A percentile compares a stretch with the other conserved stretches of the same genome.
Evolutionary conservation across 169 alveolate genomes (phyloP).

Genomic region (Babesia microti): DNA sequence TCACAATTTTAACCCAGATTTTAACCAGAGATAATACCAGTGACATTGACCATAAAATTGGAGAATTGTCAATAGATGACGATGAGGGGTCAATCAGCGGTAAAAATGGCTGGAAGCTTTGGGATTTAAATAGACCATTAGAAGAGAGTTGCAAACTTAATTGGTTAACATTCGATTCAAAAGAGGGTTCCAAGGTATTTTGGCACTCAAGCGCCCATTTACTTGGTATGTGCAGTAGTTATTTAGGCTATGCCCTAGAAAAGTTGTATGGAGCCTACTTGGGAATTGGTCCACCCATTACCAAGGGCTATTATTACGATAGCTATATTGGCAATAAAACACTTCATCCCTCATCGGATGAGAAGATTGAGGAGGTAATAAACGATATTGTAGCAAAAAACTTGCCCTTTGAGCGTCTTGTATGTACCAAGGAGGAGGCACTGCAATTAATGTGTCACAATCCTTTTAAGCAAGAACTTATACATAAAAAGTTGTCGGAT

Average conservation of each 20-base stretch:
- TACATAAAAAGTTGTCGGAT: conserved; percentile 88
- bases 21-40: too few species aligned
- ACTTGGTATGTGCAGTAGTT: conserved; percentile 53
- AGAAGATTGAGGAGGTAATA: conserved; percentile 28
- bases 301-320: conserved; percentile 96
- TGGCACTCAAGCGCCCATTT: conserved; percentile 99
- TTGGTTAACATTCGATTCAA: conserved; percentile 80
- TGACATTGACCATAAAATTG: conserved; percentile 1
- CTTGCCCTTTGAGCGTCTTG: conserved; percentile 85
- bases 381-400: conserved; percentile 64
- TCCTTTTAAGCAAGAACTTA: conserved; percentile 94
- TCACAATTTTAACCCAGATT: too few species aligned
- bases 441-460: conserved; percentile 88
- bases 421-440: conserved; percentile 92
- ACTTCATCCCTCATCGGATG: conserved; percentile 46
- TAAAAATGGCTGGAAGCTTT: conserved; percentile 62
- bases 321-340: conserved; percentile 82
- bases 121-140: conserved; percentile 93
- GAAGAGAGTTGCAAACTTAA: conserved; percentile 88
- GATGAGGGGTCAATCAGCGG: conserved; percentile 6
- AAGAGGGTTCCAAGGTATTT: conserved; percentile 87
- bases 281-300: conserved; percentile 92
- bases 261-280: conserved; percentile 88
- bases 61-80: conserved; percentile 17
- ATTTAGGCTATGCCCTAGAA: conserved; percentile 84